phyloP scores from a whole-genome alignment of 78 protist species.

The Dictyostelium firmibasis region DNA sequence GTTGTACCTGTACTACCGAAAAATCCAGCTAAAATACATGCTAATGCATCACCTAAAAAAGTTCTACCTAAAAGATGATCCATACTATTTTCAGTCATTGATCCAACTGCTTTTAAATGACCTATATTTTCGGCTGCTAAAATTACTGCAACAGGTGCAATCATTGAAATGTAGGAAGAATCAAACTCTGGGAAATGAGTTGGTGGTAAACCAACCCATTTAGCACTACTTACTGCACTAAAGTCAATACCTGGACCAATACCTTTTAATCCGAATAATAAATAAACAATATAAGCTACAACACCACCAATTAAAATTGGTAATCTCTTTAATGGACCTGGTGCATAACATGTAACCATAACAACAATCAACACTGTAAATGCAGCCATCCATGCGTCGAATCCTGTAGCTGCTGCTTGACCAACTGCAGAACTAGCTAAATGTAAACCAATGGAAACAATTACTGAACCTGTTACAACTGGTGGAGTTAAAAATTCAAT shows the following conservation, averaged over 20 bases:
- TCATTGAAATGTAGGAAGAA: background rate
- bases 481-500: slow-evolving; percentile 28
- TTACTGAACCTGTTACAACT: slow-evolving; percentile 27
- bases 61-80: slow-evolving; percentile 18
- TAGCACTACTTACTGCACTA: background rate
- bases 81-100: slow-evolving; percentile 10
- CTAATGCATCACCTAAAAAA: slow-evolving; percentile 31
- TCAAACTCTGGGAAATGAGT: background rate
- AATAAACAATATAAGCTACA: background rate
- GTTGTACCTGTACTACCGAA: slow-evolving; percentile 38
- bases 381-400: slow-evolving; percentile 44
- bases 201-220: slow-evolving; percentile 43
- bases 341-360: slow-evolving; percentile 1
- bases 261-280: slow-evolving; percentile 19
- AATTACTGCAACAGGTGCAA: slow-evolving; percentile 31
- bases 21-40: slow-evolving; percentile 10
- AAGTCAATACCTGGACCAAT: slow-evolving; percentile 47
- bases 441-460: slow-evolving; percentile 10
- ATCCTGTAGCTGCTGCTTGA: background rate
- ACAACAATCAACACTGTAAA: background rate
- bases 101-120: slow-evolving; percentile 25
- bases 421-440: background rate
- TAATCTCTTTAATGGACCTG: slow-evolving; percentile 29
- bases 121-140: slow-evolving; percentile 39
- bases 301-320: slow-evolving; percentile 38